A percentile compares a stretch with the other conserved stretches of the same genome.
phyloP scores from a whole-genome alignment of 148 eudicot genomes.

The Vaccinium myrtillus region DNA sequence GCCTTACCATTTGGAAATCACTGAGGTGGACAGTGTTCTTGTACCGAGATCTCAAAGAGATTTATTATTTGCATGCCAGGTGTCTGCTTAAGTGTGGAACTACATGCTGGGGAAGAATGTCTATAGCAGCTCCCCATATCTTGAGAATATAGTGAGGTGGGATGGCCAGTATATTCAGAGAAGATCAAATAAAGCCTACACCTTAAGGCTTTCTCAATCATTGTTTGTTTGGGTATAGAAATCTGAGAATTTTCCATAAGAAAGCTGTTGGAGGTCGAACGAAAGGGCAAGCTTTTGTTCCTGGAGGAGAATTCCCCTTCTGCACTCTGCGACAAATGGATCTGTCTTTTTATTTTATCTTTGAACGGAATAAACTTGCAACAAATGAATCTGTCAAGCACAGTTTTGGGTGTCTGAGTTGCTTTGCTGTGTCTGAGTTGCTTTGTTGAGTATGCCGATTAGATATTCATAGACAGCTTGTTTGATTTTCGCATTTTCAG shows the following conservation, averaged over 20 bases:
- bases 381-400: neutral
- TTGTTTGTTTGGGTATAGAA: neutral
- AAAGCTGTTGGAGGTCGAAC: neutral
- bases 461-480: neutral
- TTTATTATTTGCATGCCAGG: neutral
- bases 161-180: neutral
- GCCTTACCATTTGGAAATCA: neutral
- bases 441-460: neutral
- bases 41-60: neutral
- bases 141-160: neutral
- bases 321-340: neutral
- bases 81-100: neutral
- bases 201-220: neutral
- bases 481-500: neutral
- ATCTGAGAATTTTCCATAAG: neutral
- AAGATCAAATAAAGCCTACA: neutral
- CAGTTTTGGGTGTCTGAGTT: neutral
- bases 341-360: neutral
- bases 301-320: neutral
- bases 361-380: neutral
- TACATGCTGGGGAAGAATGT: neutral
- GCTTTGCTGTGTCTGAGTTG: neutral
- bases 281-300: neutral
- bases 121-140: neutral
- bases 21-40: neutral